A percentile compares a stretch with the other conserved stretches of the same genome.
These are phyloP conservation scores for Smittium culicis DNA, from an alignment of 371 early-diverging fungal genomes.

Conservation along the genomic window DNA sequence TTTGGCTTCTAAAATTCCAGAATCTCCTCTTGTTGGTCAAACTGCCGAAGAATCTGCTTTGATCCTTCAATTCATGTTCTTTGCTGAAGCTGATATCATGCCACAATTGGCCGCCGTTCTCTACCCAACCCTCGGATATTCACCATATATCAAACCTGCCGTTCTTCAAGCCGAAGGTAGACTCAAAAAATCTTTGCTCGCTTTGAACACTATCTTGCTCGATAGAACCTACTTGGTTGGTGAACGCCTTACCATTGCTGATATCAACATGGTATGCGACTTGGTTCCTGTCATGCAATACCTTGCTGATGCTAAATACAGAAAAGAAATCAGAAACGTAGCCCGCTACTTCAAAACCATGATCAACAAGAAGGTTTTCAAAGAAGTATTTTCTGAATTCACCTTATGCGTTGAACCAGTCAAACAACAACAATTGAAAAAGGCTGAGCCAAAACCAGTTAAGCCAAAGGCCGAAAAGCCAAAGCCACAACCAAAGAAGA, in stretches of 20 bases:
- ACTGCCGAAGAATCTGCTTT: slow-evolving; percentile 50
- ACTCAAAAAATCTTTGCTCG: slow-evolving; percentile 43
- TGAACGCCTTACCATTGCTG: slow-evolving; percentile 79
- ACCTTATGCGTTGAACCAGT: slow-evolving; percentile 37
- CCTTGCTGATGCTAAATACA: slow-evolving; percentile 48
- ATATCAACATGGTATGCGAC: slow-evolving; percentile 52
- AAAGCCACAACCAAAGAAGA: slow-evolving; percentile 22
- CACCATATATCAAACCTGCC: slow-evolving; percentile 48
- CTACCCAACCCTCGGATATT: slow-evolving; percentile 49
- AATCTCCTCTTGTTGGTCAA: slow-evolving; percentile 23
- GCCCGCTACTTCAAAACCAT: slow-evolving; percentile 77
- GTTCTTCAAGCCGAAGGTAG: slow-evolving; percentile 51
- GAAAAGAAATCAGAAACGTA: slow-evolving; percentile 64
- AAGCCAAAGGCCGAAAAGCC: slow-evolving; percentile 21
- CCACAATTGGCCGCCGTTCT: slow-evolving; percentile 41
- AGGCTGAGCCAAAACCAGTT: slow-evolving; percentile 36
- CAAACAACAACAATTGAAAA: slow-evolving; percentile 26
- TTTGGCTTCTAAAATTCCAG: slow-evolving; percentile 35
- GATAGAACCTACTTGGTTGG: slow-evolving; percentile 82
- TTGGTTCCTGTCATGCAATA: slow-evolving; percentile 45
- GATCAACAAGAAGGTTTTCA: slow-evolving; percentile 65
- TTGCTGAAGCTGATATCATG: slow-evolving; percentile 48
- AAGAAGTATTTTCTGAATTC: slow-evolving; percentile 48
- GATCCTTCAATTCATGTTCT: slow-evolving; percentile 63
- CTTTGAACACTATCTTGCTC: slow-evolving; percentile 56